These are phyloP conservation scores for Colletotrichum sp. DNA, from an alignment of 2,329 filamentous ascomycete genomes.

Conservation along the genomic window DNA sequence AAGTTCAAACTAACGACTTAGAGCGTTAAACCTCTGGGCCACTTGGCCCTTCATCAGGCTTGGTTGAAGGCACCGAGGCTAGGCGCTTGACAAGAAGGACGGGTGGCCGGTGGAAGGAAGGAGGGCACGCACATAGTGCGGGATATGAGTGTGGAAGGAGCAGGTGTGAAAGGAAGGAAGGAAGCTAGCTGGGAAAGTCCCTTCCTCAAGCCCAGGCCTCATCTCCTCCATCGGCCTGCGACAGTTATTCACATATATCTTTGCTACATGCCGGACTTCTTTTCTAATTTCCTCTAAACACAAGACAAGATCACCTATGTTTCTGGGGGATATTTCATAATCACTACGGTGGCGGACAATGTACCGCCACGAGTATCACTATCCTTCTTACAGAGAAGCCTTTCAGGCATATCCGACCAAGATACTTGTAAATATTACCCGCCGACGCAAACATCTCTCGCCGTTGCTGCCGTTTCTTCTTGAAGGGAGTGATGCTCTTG, in stretches of 20 bases:
- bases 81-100: fast-evolving
- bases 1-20: not conserved
- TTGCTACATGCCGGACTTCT: not conserved
- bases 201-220: not conserved
- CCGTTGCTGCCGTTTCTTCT: not conserved
- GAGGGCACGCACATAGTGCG: not conserved
- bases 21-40: not conserved
- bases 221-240: fast-evolving
- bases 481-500: not conserved
- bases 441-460: not conserved
- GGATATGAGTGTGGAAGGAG: not conserved
- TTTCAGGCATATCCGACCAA: fast-evolving
- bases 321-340: not conserved
- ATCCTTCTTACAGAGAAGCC: fast-evolving
- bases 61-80: not conserved
- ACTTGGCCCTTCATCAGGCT: not conserved
- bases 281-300: fast-evolving
- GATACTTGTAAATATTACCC: not conserved
- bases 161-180: not conserved
- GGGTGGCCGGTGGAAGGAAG: not conserved
- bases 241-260: no score
- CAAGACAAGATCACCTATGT: not conserved
- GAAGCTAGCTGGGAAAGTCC: not conserved
- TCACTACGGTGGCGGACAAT: no score
- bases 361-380: no score